phyloP scores from a whole-genome alignment of 768 basidiomycete genomes.

The Suillus bovinus region DNA sequence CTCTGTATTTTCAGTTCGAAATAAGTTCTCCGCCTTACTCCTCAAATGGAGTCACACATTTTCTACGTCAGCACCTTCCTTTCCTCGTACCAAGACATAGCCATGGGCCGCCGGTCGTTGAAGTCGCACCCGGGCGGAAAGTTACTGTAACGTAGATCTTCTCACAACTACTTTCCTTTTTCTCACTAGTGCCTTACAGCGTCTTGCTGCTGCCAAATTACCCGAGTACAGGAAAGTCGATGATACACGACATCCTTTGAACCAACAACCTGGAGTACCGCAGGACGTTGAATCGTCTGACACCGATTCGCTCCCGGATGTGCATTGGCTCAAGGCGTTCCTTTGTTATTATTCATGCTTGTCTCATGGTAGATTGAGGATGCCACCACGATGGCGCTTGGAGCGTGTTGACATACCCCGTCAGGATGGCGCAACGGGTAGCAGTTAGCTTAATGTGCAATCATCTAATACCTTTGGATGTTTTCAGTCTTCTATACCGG shows the following conservation, averaged over 20 bases:
- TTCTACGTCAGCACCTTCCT: not conserved
- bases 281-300: not conserved
- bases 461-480: not conserved
- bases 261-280: not conserved
- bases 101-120: not conserved
- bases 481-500: too few relatives aligned
- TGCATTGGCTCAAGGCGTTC: not conserved
- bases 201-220: not conserved
- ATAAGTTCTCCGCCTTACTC: not conserved
- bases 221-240: not conserved
- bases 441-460: not conserved
- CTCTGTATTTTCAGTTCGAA: not conserved
- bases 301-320: not conserved
- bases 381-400: not conserved
- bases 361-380: not conserved
- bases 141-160: not conserved
- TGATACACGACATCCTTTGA: not conserved
- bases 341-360: not conserved
- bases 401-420: not conserved
- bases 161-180: not conserved
- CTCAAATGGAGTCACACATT: not conserved
- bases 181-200: not conserved
- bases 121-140: not conserved
- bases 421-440: not conserved
- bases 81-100: not conserved